Conservation (phyloP, 768 basidiomycete species). For the Naganishia randhawae region DNA sequence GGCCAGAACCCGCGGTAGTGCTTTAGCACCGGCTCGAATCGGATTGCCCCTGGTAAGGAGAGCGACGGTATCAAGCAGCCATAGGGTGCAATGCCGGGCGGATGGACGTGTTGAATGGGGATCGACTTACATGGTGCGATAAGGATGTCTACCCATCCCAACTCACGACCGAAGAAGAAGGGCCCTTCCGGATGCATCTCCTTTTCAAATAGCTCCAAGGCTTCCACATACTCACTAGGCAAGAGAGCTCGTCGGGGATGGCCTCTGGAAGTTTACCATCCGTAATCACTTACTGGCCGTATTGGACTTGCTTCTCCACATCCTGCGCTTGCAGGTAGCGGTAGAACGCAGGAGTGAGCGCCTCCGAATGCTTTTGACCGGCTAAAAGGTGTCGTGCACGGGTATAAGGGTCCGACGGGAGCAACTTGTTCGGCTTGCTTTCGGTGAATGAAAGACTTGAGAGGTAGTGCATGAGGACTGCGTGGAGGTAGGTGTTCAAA, state of each 20-base stretch:
- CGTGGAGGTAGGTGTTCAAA: not conserved
- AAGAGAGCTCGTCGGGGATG: no score
- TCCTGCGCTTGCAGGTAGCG: conserved; percentile 25
- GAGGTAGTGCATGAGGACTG: conserved; percentile 26
- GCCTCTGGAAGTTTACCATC: no score
- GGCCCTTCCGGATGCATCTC: conserved; percentile 22
- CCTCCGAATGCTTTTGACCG: conserved; percentile 20
- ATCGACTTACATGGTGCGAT: conserved; percentile 19
- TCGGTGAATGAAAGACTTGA: not conserved
- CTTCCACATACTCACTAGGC: conserved; percentile 22
- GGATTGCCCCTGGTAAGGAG: conserved; percentile 21
- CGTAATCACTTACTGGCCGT: conserved; percentile 20
- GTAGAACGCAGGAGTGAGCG: conserved; percentile 23
- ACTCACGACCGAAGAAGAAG: conserved; percentile 17
- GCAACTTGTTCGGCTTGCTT: not conserved
- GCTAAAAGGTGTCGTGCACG: conserved; percentile 8
- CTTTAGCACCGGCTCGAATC: conserved; percentile 18
- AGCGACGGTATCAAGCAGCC: not conserved
- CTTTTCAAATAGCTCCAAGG: conserved; percentile 18
- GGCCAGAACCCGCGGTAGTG: conserved; percentile 25
- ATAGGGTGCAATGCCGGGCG: not conserved
- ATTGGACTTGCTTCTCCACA: conserved; percentile 25
- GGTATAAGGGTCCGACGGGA: conserved; percentile 9
- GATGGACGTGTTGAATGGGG: no score
- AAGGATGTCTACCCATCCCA: conserved; percentile 25